Conservation (phyloP, 139 green algal species). For the Penium margaritaceum region DNA sequence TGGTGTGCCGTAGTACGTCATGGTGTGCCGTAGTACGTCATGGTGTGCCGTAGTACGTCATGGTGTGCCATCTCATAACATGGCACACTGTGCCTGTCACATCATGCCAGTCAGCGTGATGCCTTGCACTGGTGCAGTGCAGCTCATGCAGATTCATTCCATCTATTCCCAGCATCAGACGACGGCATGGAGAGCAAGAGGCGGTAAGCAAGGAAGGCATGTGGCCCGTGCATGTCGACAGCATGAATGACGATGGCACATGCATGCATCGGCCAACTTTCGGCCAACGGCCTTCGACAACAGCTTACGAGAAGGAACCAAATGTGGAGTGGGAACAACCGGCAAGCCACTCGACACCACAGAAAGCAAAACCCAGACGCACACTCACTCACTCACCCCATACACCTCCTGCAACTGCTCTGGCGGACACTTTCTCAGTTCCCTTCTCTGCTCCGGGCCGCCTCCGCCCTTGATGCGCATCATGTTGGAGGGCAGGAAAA, state of each 20-base stretch:
- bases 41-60: background rate
- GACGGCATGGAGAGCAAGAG: too few species aligned
- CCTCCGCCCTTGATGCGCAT: constrained; percentile 5
- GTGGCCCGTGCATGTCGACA: too few species aligned
- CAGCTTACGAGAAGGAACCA: background rate
- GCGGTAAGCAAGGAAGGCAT: too few species aligned
- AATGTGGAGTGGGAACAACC: background rate
- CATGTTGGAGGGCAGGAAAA: constrained; percentile 10
- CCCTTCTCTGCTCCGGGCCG: background rate
- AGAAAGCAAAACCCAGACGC: background rate
- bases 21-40: background rate
- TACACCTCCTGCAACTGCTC: background rate
- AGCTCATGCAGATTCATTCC: too few species aligned
- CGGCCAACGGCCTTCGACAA: too few species aligned
- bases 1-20: too few species aligned
- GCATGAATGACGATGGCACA: too few species aligned
- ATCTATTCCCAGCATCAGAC: too few species aligned
- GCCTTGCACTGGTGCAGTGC: background rate
- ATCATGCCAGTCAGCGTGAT: background rate
- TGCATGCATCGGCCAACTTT: too few species aligned
- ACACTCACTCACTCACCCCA: background rate
- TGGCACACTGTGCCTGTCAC: background rate
- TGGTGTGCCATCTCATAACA: too few species aligned
- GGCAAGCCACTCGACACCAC: background rate
- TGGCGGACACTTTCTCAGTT: background rate